Conservation (phyloP, 305 asterid genomes). For the Fraxinus sp. region DNA sequence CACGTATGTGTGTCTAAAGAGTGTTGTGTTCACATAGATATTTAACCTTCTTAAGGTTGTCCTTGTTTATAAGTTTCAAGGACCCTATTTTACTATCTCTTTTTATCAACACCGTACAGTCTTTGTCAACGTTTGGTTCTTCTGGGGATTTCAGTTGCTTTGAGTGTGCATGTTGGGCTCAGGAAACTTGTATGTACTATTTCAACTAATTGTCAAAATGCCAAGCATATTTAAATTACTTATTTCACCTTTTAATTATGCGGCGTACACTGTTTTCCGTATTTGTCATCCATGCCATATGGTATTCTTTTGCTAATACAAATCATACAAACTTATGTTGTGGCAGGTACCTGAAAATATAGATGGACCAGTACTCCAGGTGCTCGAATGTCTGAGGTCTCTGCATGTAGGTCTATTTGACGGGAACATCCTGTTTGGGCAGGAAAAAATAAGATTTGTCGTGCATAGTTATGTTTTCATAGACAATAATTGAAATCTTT, state of each 20-base stretch:
- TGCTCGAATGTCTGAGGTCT: constrained; percentile 36
- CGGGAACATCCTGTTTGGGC: constrained; percentile 26
- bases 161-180: not conserved
- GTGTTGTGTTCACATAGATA: not conserved
- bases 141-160: not conserved
- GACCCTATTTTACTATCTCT: not conserved
- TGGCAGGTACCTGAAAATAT: constrained; percentile 62
- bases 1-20: not conserved
- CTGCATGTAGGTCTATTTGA: constrained; percentile 37
- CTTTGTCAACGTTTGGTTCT: not conserved
- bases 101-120: not conserved
- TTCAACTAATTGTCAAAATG: not conserved
- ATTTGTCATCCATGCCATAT: not conserved
- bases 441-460: constrained; percentile 11
- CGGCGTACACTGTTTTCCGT: not conserved
- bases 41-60: not conserved
- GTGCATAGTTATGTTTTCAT: constrained; percentile 24
- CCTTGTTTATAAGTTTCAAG: constrained; percentile 3
- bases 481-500: constrained; percentile 14
- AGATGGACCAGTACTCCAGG: constrained; percentile 34
- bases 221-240: not conserved
- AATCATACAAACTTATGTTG: constrained; percentile 10
- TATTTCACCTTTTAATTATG: not conserved
- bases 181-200: not conserved
- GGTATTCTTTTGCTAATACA: not conserved